Conservation (phyloP, 164 flowering plant genomes). For the Stephania cephalantha region DNA sequence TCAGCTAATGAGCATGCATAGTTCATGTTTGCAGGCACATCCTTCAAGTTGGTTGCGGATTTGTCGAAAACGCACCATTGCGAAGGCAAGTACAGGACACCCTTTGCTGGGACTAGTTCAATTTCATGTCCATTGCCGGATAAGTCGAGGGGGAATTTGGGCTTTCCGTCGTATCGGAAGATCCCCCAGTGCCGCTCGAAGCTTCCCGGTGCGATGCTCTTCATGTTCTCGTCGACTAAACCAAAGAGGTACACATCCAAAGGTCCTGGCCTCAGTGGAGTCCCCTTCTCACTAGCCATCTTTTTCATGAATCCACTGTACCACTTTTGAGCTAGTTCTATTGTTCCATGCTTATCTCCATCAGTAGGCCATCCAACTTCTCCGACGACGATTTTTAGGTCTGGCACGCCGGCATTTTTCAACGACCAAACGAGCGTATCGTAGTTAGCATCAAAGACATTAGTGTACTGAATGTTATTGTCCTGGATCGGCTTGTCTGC, state of each 20-base stretch:
- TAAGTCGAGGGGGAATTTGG: constrained; percentile 68
- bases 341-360: constrained; percentile 53
- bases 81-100: constrained; percentile 46
- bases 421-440: constrained; percentile 75
- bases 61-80: constrained; percentile 64
- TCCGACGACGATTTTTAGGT: constrained; percentile 63
- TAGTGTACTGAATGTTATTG: constrained; percentile 43
- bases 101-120: constrained; percentile 44
- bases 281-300: constrained; percentile 57
- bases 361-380: constrained; percentile 98
- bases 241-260: constrained; percentile 73
- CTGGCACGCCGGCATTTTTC: constrained; percentile 46
- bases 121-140: constrained; percentile 51
- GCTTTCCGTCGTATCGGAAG: constrained; percentile 68
- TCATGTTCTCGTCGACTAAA: constrained; percentile 68
- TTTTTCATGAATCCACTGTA: constrained; percentile 71
- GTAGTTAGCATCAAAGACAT: constrained; percentile 88
- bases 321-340: constrained; percentile 43
- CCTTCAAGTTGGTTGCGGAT: constrained; percentile 17
- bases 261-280: constrained; percentile 61
- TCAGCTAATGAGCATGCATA: constrained; percentile 66
- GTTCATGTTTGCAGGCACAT: constrained; percentile 31
- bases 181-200: constrained; percentile 99
- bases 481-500: constrained; percentile 37
- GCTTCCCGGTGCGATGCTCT: constrained; percentile 71